Evolutionary conservation across 345 rosid genomes (phyloP).

Genomic region (Acer saccharum): DNA sequence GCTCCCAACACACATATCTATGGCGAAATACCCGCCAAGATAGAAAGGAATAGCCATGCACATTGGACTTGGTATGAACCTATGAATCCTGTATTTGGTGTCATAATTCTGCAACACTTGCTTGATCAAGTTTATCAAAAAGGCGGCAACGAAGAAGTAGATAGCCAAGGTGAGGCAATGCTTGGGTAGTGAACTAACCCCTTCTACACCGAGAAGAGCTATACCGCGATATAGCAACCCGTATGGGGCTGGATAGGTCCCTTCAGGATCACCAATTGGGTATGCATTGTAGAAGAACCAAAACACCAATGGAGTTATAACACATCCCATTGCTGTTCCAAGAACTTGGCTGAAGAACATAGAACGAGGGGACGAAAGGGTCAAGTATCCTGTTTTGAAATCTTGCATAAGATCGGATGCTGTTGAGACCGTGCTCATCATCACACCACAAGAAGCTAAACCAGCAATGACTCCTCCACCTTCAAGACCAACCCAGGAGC

Average conservation of each 20-base stretch:
- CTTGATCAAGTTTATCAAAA: slow-evolving; percentile 42
- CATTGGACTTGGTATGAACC: slow-evolving; percentile 89
- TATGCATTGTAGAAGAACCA: slow-evolving; percentile 87
- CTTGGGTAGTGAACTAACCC: slow-evolving; percentile 65
- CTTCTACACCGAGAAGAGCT: slow-evolving; percentile 77
- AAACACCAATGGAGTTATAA: slow-evolving; percentile 67
- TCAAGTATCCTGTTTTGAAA: slow-evolving; percentile 90
- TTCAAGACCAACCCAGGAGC: slow-evolving; percentile 72
- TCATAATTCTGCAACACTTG: slow-evolving; percentile 37
- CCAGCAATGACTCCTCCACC: slow-evolving; percentile 82
- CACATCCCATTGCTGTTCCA: slow-evolving; percentile 78
- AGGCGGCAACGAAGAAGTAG: slow-evolving; percentile 48
- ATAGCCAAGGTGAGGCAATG: slow-evolving; percentile 62
- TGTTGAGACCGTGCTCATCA: slow-evolving; percentile 98
- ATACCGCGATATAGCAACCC: slow-evolving; percentile 71
- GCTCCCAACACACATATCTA: slow-evolving; percentile 92
- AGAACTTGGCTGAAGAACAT: slow-evolving; percentile 83
- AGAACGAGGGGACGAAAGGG: slow-evolving; percentile 83
- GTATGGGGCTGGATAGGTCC: slow-evolving; percentile 85
- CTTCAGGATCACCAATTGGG: slow-evolving; percentile 60
- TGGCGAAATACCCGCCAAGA: slow-evolving; percentile 78
- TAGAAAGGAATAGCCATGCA: slow-evolving; percentile 97
- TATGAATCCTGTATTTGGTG: slow-evolving; percentile 32
- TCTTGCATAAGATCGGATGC: slow-evolving; percentile 93
- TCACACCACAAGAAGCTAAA: slow-evolving; percentile 82